Evolutionary conservation across 1,284 basidiomycete genomes (phyloP), one percentile per base, ranked within the genome.

Genomic region (Ceratobasidium sp.): DNA sequence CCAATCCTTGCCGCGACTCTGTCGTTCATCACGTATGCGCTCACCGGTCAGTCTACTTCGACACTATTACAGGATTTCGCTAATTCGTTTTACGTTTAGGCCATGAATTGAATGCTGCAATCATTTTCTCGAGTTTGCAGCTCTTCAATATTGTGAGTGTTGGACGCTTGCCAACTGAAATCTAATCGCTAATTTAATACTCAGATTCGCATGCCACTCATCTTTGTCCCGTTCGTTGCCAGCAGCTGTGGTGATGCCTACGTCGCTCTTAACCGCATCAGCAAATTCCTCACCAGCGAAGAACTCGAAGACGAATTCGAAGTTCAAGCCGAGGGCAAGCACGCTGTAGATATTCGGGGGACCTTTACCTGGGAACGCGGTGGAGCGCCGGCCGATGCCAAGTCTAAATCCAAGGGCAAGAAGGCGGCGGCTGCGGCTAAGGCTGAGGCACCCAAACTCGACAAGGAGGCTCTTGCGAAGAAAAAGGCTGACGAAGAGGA

Each of bases 121-220:
- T 89, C 81, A 92, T 95, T 79, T 96, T 96, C 85, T 89, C 90
- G 20, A 91, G 91, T 13, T 84, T 96, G 15, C 91, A 93, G 79
- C 88, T 93, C 79, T 94, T 95, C 88, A 92, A 93, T 82, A 90
- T 95, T 53, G 71, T 75, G 76, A 80, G 90, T 83, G 23, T 28
- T 9, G 7, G 20, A 10, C 42, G 20, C 13, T 20, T n/a, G 28
- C 13, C 1, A 12, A 53, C 5, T 26, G 20, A 51, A 20, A 15
- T 2, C 44, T 28, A 26, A 23, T 46, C 20, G 26, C 20, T 60
- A 53, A 39, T 15, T 33, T 23, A 15, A 23, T n/a, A 39, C 12
- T 13, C 51, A 61, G 73, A 72, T 79, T 53, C 63, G 72, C 5
- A 72, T 76, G 72, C 64, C 78, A 15, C 71, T 72, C n/a, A 67